Base-by-base conservation (phyloP, 1,284 basidiomycete species). In the Fistulina hepatica region DNA sequence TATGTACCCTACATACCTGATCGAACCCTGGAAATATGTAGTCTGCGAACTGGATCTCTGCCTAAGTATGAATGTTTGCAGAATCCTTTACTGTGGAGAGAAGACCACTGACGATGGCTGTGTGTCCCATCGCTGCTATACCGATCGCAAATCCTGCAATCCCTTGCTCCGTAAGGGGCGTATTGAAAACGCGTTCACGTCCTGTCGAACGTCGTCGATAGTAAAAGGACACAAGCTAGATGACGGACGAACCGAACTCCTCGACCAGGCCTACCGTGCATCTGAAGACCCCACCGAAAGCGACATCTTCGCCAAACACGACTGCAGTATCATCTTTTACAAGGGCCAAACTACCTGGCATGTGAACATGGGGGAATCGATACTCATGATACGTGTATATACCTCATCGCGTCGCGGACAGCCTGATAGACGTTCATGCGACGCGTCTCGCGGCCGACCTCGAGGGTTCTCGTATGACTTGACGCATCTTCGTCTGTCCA, bases 101-200 rank as follows among this genome's bases (percentile, higher is more conserved):
- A n/a, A n/a, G n/a, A n/a, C n/a, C n/a, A n/a, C n/a, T n/a, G 28
- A 90, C 93, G 39, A 97, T 91, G 2, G 91, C 89, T 3, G 89
- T 92, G 39, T 92, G 89, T 1, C 92, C 92, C 77, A 95, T 93
- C 11, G 82, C 69, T 0, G 93, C 90, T 41, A 94, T 58, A 3
- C 93, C 92, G 36, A 97, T 91, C 0, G 83, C 92, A 50, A 97
- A 95, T 6, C 92, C 92, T 30, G 86, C 90, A 39, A 97, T 94
- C 5, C 92, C 92, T 59, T 97, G 90, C 54, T 94, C 91, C 0
- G 88, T 92, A 38, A 94, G 57, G 5, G 91, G 90, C 0, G 91
- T 94, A 58, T 95, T 94, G 61, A 95, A 94, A n/a, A 95, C 88
- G 28, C 91, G 76, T 58, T 92, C 88, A 34, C 78, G 73, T 24